Percentiles rank a stretch among this genome's conserved stretches.
Evolutionary conservation across 2,329 filamentous ascomycete species (phyloP).

Genomic region (Tolypocladium amazonense): DNA sequence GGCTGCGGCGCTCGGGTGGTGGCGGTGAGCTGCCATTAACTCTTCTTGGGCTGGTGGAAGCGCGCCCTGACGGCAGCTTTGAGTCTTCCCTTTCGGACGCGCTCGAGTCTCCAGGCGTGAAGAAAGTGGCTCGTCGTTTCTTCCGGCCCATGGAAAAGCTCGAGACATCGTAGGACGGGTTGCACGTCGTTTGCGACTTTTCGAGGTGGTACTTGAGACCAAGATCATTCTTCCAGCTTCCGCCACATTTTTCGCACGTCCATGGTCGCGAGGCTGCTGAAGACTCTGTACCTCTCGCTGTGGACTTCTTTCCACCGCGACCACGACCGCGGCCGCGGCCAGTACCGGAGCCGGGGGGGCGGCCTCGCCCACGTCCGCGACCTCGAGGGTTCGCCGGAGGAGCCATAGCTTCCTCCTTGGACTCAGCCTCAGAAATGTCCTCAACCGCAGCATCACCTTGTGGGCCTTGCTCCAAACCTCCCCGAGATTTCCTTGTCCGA

Average conservation of each 20-base stretch:
- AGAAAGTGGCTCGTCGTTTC: conserved; percentile 4
- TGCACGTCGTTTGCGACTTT: conserved; percentile 43
- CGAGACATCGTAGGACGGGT: conserved; percentile 25
- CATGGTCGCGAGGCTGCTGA: conserved; percentile 20
- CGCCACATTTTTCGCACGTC: conserved; percentile 41
- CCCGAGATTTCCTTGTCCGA: neutral
- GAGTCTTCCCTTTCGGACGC: neutral
- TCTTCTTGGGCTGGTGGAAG: neutral
- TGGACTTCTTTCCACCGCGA: conserved; percentile 2
- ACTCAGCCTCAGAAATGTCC: neutral
- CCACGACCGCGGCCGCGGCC: conserved; percentile 5
- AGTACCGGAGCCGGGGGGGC: neutral
- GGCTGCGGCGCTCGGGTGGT: neutral
- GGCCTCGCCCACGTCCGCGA: conserved; percentile 4
- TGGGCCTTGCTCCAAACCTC: neutral
- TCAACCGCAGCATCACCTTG: neutral
- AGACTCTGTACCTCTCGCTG: conserved; percentile 4
- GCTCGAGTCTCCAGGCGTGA: neutral
- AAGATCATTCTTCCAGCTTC: conserved; percentile 46
- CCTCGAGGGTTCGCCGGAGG: neutral
- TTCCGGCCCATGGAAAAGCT: conserved; percentile 7
- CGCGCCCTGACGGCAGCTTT: neutral
- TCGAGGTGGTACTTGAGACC: conserved; percentile 48
- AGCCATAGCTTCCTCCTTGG: neutral
- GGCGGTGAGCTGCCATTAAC: neutral